These are phyloP conservation scores for Phialophora macrospora DNA, from an alignment of 2,329 filamentous ascomycete species.

Conservation along the genomic window DNA sequence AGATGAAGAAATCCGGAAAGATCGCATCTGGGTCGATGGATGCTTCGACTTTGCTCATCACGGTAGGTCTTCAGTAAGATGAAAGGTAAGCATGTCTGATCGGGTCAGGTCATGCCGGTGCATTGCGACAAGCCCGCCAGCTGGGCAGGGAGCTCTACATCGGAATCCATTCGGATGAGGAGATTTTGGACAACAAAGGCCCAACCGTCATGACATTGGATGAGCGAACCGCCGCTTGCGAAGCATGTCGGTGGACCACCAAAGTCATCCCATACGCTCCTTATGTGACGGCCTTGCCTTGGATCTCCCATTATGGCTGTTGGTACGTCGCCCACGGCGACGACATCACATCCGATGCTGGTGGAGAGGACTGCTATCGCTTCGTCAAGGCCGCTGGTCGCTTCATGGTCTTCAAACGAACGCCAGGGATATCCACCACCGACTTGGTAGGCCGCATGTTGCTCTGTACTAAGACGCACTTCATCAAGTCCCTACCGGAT, in stretches of 20 bases:
- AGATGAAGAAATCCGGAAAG: conserved; percentile 61
- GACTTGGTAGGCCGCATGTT: conserved; percentile 98
- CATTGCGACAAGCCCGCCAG: conserved; percentile 93
- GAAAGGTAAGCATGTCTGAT: conserved; percentile 26
- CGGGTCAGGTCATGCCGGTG: conserved; percentile 81
- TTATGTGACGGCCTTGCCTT: conserved; percentile 90
- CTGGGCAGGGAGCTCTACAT: conserved; percentile 87
- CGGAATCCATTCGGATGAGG: conserved; percentile 93
- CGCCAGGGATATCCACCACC: conserved; percentile 94
- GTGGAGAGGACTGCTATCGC: conserved; percentile 94
- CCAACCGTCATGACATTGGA: conserved; percentile 94
- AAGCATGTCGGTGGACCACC: conserved; percentile 95
- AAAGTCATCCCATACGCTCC: conserved; percentile 81
- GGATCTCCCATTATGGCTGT: conserved; percentile 95
- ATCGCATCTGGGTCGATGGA: conserved; percentile 95
- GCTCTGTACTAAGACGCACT: conserved; percentile 91
- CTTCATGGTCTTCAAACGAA: conserved; percentile 96
- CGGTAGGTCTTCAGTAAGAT: conserved; percentile 58
- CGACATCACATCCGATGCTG: conserved; percentile 93
- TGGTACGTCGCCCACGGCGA: conserved; percentile 95
- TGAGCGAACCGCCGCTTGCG: conserved; percentile 85
- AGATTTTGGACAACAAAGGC: conserved; percentile 94
- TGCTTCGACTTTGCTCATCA: conserved; percentile 99
- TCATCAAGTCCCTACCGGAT: conserved; percentile 78
- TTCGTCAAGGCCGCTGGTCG: conserved; percentile 92